Percentiles rank a stretch among this genome's conserved stretches.
These are phyloP conservation scores for Penicillium flavigenum DNA, from an alignment of 495 filamentous ascomycete species.

Conservation along the genomic window DNA sequence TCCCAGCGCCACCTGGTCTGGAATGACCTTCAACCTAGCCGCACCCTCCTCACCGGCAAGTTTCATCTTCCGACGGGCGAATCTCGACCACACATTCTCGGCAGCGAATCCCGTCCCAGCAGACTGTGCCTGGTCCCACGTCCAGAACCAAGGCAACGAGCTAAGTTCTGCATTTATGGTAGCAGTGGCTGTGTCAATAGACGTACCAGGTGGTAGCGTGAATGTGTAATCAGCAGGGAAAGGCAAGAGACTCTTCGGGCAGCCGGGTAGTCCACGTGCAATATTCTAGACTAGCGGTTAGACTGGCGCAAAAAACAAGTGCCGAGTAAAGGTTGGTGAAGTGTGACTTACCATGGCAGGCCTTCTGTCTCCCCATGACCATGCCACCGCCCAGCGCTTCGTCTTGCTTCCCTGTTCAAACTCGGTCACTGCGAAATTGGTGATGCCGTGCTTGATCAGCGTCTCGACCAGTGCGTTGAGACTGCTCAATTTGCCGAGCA, in stretches of 20 bases:
- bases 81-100: constrained; percentile 72
- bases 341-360: constrained; percentile 55
- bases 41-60: constrained; percentile 22
- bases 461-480: constrained; percentile 60
- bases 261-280: constrained; percentile 54
- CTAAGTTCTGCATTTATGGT: constrained; percentile 42
- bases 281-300: constrained; percentile 39
- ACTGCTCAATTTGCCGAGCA: constrained; percentile 83
- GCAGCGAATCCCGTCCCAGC: constrained; percentile 55
- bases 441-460: constrained; percentile 57
- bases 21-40: constrained; percentile 27
- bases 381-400: constrained; percentile 81
- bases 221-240: constrained; percentile 59
- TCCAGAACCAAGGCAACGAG: constrained; percentile 52
- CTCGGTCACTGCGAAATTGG: constrained; percentile 81
- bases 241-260: constrained; percentile 60
- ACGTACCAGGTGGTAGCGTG: constrained; percentile 25
- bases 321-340: neutral
- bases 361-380: constrained; percentile 73
- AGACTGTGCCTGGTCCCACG: constrained; percentile 42
- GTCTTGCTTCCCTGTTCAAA: constrained; percentile 81
- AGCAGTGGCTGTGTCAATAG: constrained; percentile 29
- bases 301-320: neutral
- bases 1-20: constrained; percentile 38
- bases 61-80: constrained; percentile 57